phyloP scores from a whole-genome alignment of 768 basidiomycete species.

The Suillus subalutaceus region DNA sequence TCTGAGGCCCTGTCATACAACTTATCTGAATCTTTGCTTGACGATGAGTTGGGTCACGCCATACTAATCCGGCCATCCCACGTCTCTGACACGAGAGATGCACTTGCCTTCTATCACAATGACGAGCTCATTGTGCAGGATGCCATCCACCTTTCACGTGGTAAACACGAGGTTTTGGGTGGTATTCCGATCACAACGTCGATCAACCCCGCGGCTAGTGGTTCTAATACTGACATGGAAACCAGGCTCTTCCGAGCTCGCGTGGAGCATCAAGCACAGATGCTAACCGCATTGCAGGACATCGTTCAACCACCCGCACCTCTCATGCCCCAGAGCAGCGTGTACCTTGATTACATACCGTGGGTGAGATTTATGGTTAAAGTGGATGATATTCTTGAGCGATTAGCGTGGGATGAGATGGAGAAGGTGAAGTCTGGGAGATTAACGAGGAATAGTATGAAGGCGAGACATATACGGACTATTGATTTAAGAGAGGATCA shows the following conservation, averaged over 20 bases:
- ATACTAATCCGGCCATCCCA: constrained; percentile 37
- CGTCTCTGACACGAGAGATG: constrained; percentile 22
- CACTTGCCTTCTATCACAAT: constrained; percentile 41
- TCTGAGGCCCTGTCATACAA: constrained; percentile 32
- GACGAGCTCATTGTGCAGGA: constrained; percentile 52
- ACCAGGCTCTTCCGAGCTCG: constrained; percentile 39
- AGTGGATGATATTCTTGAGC: constrained; percentile 56
- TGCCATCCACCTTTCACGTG: constrained; percentile 53
- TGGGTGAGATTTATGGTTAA: constrained; percentile 65
- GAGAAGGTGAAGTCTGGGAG: constrained; percentile 39
- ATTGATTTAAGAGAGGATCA: constrained; percentile 43
- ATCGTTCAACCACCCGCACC: constrained; percentile 47
- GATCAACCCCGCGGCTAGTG: constrained; percentile 36
- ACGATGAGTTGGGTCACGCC: constrained; percentile 61
- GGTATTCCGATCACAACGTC: constrained; percentile 36
- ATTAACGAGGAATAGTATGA: constrained; percentile 61
- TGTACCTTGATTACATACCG: constrained; percentile 73
- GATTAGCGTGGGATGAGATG: constrained; percentile 37
- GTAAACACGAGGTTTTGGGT: constrained; percentile 33
- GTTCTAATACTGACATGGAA: constrained; percentile 19
- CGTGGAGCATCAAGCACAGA: constrained; percentile 46
- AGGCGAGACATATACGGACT: constrained; percentile 44
- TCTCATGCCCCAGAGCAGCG: constrained; percentile 44
- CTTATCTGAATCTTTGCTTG: constrained; percentile 39
- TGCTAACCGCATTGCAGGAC: constrained; percentile 50